phyloP scores from a whole-genome alignment of 2,329 filamentous ascomycete species.

The Rhytidhysteron rufulum region DNA sequence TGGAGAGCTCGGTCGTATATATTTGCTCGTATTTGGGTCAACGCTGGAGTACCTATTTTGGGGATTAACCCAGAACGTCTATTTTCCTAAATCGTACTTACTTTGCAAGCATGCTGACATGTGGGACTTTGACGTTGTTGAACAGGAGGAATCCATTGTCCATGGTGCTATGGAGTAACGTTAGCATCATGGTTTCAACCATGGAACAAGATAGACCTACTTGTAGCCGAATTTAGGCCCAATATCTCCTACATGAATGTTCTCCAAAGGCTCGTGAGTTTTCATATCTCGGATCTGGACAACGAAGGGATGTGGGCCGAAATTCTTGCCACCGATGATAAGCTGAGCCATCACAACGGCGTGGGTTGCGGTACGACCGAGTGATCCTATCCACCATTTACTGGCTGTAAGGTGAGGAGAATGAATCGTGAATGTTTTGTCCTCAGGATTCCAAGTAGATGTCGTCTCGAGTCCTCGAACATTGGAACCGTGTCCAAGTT shows the following conservation, averaged over 20 bases:
- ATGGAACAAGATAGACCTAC: constrained; percentile 26
- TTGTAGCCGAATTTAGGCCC: constrained; percentile 78
- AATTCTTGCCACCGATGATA: constrained; percentile 62
- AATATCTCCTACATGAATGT: constrained; percentile 73
- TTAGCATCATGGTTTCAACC: constrained; percentile 1
- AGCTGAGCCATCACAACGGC: constrained; percentile 78
- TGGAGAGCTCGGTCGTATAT: constrained; percentile 62
- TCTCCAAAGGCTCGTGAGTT: constrained; percentile 65
- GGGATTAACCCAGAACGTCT: not conserved
- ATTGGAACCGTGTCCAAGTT: constrained; percentile 75
- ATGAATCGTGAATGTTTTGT: constrained; percentile 72
- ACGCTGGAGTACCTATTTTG: constrained; percentile 59
- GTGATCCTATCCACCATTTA: constrained; percentile 83
- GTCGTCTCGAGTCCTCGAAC: constrained; percentile 67
- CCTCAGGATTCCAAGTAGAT: constrained; percentile 67
- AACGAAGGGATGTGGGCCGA: constrained; percentile 74
- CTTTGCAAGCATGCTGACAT: constrained; percentile 65
- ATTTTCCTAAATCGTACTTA: not conserved
- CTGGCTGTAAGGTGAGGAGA: constrained; percentile 70
- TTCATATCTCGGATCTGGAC: constrained; percentile 69
- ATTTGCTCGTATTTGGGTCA: constrained; percentile 65
- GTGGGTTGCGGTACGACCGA: constrained; percentile 72
- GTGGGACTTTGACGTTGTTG: constrained; percentile 71
- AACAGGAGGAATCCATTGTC: constrained; percentile 78
- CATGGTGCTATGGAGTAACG: constrained; percentile 55